Evolutionary conservation across 2,329 filamentous ascomycete species (phyloP).

Genomic region (Fusarium sp.): DNA sequence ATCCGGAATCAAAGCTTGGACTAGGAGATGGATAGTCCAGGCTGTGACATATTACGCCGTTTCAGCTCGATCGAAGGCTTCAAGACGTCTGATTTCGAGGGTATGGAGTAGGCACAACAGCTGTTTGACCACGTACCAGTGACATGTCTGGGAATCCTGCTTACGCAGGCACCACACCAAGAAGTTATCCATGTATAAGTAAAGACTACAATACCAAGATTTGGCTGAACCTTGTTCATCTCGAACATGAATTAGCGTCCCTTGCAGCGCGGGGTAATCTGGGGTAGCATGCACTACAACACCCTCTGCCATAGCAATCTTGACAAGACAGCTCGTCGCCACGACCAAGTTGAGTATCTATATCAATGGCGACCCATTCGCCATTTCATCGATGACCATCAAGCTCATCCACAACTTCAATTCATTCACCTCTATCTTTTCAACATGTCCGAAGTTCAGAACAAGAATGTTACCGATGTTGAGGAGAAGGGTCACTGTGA

Average conservation of each 20-base stretch:
- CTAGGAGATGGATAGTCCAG: not conserved
- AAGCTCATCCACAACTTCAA: not conserved
- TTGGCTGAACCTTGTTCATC: slow-evolving; percentile 16
- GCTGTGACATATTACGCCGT: not conserved
- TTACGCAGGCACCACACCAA: not conserved
- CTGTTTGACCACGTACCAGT: not conserved
- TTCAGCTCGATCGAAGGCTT: not conserved
- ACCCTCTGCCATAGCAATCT: not conserved
- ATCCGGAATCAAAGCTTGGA: not conserved
- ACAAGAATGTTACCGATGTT: slow-evolving; percentile 5
- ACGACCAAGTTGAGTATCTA: not conserved
- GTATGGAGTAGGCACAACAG: not conserved
- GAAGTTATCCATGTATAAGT: not conserved
- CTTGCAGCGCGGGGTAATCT: slow-evolving; percentile 28
- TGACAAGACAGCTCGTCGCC: not conserved
- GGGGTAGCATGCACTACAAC: slow-evolving; percentile 11
- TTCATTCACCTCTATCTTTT: not conserved
- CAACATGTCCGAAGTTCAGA: slow-evolving; percentile 4
- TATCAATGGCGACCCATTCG: slow-evolving; percentile 15
- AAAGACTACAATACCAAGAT: not conserved
- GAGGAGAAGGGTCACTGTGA: slow-evolving; percentile 26
- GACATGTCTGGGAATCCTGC: not conserved
- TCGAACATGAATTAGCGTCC: not conserved
- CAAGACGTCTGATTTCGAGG: not conserved
- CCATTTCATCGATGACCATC: not conserved